Base-by-base conservation (phyloP, 306 rosid genomes). In the Lathyrus oleraceus region DNA sequence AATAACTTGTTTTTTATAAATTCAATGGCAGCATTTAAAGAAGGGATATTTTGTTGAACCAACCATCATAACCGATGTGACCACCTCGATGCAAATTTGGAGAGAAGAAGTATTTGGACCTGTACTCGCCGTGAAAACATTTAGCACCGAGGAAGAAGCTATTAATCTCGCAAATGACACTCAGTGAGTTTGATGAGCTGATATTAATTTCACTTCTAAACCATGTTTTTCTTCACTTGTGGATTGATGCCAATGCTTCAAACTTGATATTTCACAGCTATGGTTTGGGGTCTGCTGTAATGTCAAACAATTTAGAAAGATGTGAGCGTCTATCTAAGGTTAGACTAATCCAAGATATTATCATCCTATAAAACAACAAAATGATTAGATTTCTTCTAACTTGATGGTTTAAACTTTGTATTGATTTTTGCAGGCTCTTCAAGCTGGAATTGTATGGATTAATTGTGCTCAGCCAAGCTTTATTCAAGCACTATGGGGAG, bases 401-500 rank as follows among this genome's bases (percentile, higher is more conserved):
- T 59, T 13, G 60, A 30, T 62, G 27, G 32, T 44, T 60, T 49
- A 17, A 68, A 36, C n/a, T 10, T 61, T 61, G 17, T 12, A 20
- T 52, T 73, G 66, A 62, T 62, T 21, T 68, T 17, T 62, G 70
- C 84, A 94, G 97, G 96, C 91, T 68, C 36, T 94, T 65, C 88
- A 84, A 76, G 89, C 95, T 21, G 99, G 99, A 72, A 73, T 91
- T 70, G 97, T 91, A 16, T 94, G 99, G 99, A 10, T 91, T 75
- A 94, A 94, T 77, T 94, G 99, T 72, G 91, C 99, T 48, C 97
- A 94, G 67, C 98, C 98, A 70, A 88, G 95, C 81, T 94, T 94
- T 81, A 74, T 82, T 75, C 98, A 94, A 81, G 98, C 97, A 35
- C 98, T 97, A 15, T 94, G 98, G 98, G 97, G 97, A 72, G 98